Conservation (phyloP, 1,139 yeast species). For the Pichia sp. region DNA sequence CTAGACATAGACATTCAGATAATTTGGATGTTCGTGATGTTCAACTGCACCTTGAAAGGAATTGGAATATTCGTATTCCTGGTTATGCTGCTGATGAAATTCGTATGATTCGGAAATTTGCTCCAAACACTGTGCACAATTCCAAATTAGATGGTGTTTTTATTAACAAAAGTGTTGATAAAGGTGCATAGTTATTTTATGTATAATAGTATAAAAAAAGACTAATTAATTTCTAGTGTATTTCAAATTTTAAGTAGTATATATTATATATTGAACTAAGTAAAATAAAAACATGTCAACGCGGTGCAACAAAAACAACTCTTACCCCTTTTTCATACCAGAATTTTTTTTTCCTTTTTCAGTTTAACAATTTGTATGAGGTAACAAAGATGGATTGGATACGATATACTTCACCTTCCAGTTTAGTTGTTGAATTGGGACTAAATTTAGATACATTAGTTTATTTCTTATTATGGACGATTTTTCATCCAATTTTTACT, state of each 20-base stretch:
- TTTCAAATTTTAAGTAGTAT: no score
- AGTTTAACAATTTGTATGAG: not conserved
- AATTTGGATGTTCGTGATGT: conserved; percentile 82
- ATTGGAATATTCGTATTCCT: conserved; percentile 93
- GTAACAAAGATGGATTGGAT: not conserved
- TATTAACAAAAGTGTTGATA: conserved; percentile 32
- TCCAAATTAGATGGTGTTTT: conserved; percentile 66
- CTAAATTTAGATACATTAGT: conserved; percentile 21
- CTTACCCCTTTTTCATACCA: not conserved
- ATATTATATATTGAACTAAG: not conserved
- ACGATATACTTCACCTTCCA: conserved; percentile 14
- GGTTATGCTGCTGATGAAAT: conserved; percentile 92
- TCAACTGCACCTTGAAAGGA: conserved; percentile 86
- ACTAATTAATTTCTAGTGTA: no score
- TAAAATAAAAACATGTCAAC: not conserved
- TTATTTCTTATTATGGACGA: conserved; percentile 15
- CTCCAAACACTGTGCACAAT: conserved; percentile 63
- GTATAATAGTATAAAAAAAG: no score
- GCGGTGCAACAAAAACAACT: not conserved
- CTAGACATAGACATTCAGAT: conserved; percentile 91
- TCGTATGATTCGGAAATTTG: conserved; percentile 75
- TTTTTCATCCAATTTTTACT: conserved; percentile 21
- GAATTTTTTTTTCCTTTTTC: not conserved
- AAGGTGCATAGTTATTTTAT: conserved; percentile 12
- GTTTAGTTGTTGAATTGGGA: conserved; percentile 14